Conservation (phyloP, 202 grass and related monocot species). For the Saccharum hybrid region DNA sequence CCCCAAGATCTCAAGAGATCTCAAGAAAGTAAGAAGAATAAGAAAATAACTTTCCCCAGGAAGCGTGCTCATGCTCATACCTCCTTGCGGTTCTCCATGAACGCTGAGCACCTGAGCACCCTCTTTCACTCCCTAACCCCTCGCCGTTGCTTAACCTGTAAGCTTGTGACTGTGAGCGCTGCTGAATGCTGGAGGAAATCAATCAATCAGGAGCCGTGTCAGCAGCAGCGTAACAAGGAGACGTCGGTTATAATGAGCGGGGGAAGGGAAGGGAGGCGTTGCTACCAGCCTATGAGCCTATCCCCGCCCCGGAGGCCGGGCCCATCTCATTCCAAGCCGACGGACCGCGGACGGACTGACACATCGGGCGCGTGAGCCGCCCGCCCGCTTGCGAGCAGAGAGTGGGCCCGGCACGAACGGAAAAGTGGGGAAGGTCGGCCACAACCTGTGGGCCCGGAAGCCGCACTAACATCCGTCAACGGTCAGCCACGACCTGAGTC, state of each 20-base stretch:
- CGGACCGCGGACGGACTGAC: not conserved
- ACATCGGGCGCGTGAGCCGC: not conserved
- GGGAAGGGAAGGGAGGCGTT: not conserved
- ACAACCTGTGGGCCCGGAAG: not conserved
- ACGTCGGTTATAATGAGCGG: too few species aligned
- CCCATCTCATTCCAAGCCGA: not conserved
- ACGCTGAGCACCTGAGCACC: not conserved
- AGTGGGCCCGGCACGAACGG: not conserved
- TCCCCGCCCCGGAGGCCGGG: not conserved
- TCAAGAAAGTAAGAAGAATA: not conserved
- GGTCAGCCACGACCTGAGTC: not conserved
- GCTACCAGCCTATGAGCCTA: too few species aligned
- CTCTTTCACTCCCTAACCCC: too few species aligned
- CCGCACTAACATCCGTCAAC: slow-evolving; percentile 5
- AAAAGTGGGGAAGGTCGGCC: not conserved
- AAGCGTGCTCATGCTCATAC: slow-evolving; percentile 32
- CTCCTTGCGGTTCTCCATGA: slow-evolving; percentile 69
- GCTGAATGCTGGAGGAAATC: not conserved
- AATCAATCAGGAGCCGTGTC: not conserved
- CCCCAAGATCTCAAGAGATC: not conserved
- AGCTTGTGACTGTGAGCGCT: too few species aligned
- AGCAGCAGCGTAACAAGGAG: not conserved
- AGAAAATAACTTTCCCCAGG: not conserved
- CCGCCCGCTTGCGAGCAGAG: not conserved
- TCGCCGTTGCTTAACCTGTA: not conserved